A percentile compares a stretch with the other conserved stretches of the same genome.
phyloP scores from a whole-genome alignment of 257 asterid genomes.

The Scutellaria minor region DNA sequence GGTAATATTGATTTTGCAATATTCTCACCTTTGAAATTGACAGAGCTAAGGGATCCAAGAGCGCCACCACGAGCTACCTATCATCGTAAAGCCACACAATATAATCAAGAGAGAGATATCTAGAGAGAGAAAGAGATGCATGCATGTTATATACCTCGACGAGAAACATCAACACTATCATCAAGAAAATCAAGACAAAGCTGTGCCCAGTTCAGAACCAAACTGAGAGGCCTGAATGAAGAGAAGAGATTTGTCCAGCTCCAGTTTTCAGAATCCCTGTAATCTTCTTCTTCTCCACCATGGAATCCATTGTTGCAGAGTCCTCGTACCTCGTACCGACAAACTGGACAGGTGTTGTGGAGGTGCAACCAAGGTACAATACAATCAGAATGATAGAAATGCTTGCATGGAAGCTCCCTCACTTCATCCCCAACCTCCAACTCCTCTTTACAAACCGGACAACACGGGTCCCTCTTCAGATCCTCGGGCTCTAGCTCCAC shows the following conservation, averaged over 20 bases:
- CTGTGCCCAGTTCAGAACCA: constrained; percentile 54
- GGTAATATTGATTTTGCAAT: not conserved
- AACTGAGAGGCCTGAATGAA: constrained; percentile 65
- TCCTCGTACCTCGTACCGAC: constrained; percentile 63
- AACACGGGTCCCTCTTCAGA: constrained; percentile 50
- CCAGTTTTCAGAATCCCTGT: constrained; percentile 39
- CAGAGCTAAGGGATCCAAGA: constrained; percentile 37
- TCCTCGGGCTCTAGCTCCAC: constrained; percentile 47
- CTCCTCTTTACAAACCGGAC: constrained; percentile 92
- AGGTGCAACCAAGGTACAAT: constrained; percentile 80
- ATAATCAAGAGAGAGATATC: too few relatives aligned
- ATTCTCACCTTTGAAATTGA: constrained; percentile 21
- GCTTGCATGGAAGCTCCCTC: constrained; percentile 81
- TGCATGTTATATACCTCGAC: constrained; percentile 44
- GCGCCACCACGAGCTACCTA: constrained; percentile 56
- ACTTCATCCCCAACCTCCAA: constrained; percentile 65
- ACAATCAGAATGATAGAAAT: constrained; percentile 75
- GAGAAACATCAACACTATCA: constrained; percentile 38
- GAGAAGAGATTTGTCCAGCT: constrained; percentile 60
- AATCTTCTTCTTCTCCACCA: constrained; percentile 34
- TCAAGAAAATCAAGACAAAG: constrained; percentile 50
- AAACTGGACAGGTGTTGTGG: constrained; percentile 83
- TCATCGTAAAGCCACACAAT: not conserved
- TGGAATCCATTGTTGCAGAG: constrained; percentile 25
- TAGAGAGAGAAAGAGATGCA: too few relatives aligned